These are phyloP conservation scores for Sarocladium brachiariae DNA, from an alignment of 2,329 filamentous ascomycete genomes.

Conservation along the genomic window DNA sequence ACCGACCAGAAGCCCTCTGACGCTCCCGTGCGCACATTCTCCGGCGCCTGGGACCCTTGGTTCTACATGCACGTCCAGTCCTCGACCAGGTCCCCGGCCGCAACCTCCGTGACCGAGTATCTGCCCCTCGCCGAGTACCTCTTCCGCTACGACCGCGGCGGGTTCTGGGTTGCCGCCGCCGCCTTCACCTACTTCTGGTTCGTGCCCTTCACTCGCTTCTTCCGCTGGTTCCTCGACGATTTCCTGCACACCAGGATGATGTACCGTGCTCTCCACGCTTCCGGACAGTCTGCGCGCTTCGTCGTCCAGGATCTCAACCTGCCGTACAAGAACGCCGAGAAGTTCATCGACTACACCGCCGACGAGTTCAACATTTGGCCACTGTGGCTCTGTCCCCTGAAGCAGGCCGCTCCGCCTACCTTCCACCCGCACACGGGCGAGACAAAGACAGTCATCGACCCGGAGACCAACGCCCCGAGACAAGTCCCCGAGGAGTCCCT, in stretches of 20 bases:
- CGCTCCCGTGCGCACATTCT: constrained; percentile 45
- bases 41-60: constrained; percentile 61
- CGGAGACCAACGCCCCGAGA: constrained; percentile 13
- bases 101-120: constrained; percentile 37
- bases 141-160: constrained; percentile 69
- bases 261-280: constrained; percentile 64
- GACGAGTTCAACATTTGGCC: constrained; percentile 49
- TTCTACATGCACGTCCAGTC: constrained; percentile 65
- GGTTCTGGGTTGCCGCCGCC: constrained; percentile 64
- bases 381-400: constrained; percentile 52
- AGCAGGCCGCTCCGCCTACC: constrained; percentile 39
- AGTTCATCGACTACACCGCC: constrained; percentile 50
- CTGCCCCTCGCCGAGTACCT: constrained; percentile 66
- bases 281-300: constrained; percentile 56
- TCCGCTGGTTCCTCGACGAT: constrained; percentile 63
- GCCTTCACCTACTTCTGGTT: constrained; percentile 61
- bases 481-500: constrained; percentile 36
- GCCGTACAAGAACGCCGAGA: constrained; percentile 43
- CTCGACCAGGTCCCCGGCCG: constrained; percentile 18
- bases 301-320: constrained; percentile 62
- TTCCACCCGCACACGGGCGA: constrained; percentile 48
- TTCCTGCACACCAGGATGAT: constrained; percentile 69
- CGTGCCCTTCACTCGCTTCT: constrained; percentile 58
- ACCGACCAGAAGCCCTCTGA: constrained; percentile 42
- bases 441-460: constrained; percentile 16